Base-by-base conservation (phyloP, 108 stramenopile species). In the Stephanodiscus triporus region DNA sequence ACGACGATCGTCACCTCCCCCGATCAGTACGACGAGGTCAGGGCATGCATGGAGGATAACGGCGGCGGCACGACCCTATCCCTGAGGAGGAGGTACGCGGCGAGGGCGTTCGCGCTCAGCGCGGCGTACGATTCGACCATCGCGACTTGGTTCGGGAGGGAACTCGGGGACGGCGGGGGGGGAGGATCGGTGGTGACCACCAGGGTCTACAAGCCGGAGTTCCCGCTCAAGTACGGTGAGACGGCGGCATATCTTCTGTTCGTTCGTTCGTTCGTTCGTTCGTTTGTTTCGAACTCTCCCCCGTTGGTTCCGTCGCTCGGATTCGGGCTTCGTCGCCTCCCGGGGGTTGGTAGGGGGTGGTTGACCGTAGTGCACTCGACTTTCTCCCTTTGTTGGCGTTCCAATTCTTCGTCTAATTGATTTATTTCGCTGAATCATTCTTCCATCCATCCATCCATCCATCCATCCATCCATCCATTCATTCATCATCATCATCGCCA, bases 121-220 rank as follows among this genome's bases (percentile, higher is more conserved):
- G 98, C 98, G 6, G 69, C 77, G 17, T 99, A 99, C 85, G 99
- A 99, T 80, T 84, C 88, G 42, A 85, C 91, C 29, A 98, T 99
- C 85, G 94, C 96, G 29, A 73, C 81, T 16, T 98, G 92, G 90
- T 95, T 99, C 83, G 79, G 88, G 19, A 65, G 78, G 9, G 86
- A 95, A 71, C 70, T 94, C 7, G 77, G 68, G 22, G 81, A 87
- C 23, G 75, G 58, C 24, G 79, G 88, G 19, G 63, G 80, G 8
- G 87, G 94, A 70, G 70, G 93, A 22, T 73, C 63, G 6, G 77
- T 89, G 20, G 95, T 97, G 16, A 82, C 81, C 14, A 79, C 96
- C 9, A 89, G 97, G 51, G 86, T 93, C 29, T 99, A 98, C 89
- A 76, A 87, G 70, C 94, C 93, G 36, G 90, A 91, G 75, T 86